Conservation (phyloP, 129 eudicot genomes). For the Silybum marianum region DNA sequence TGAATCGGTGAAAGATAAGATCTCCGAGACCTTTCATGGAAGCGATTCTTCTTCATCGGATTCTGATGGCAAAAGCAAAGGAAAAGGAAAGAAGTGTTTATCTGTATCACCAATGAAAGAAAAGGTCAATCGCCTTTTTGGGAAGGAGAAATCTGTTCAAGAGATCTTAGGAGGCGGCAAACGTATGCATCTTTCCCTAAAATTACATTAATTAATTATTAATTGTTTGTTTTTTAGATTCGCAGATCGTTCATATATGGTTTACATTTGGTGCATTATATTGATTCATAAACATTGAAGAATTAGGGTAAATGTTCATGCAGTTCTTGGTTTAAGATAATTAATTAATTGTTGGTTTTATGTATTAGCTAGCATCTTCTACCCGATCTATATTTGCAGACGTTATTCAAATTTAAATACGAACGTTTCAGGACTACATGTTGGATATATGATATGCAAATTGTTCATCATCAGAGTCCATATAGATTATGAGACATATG, state of each 20-base stretch:
- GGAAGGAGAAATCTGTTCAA: slow-evolving; percentile 66
- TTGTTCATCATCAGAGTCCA: background rate
- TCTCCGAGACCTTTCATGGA: slow-evolving; percentile 59
- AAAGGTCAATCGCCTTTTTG: slow-evolving; percentile 49
- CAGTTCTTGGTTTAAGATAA: too few relatives aligned
- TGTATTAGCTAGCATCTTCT: background rate
- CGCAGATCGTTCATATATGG: background rate
- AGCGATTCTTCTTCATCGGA: slow-evolving; percentile 57
- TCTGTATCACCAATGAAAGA: slow-evolving; percentile 40
- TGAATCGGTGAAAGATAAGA: slow-evolving; percentile 65
- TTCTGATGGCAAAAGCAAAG: slow-evolving; percentile 46
- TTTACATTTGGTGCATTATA: background rate
- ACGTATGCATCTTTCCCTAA: slow-evolving; percentile 27
- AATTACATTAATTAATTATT: background rate
- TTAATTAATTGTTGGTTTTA: too few relatives aligned
- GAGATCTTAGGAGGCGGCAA: slow-evolving; percentile 60
- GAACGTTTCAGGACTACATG: background rate
- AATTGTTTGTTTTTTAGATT: background rate
- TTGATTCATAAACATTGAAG: background rate
- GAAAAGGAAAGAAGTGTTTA: slow-evolving; percentile 30
- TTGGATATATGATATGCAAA: slow-evolving; percentile 16
- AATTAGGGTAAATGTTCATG: slow-evolving; percentile 5
- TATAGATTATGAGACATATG: background rate
- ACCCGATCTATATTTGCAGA: background rate
- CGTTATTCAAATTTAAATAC: background rate